These are phyloP conservation scores for Datura wrightii DNA, from an alignment of 257 asterid genomes.

Conservation along the genomic window DNA sequence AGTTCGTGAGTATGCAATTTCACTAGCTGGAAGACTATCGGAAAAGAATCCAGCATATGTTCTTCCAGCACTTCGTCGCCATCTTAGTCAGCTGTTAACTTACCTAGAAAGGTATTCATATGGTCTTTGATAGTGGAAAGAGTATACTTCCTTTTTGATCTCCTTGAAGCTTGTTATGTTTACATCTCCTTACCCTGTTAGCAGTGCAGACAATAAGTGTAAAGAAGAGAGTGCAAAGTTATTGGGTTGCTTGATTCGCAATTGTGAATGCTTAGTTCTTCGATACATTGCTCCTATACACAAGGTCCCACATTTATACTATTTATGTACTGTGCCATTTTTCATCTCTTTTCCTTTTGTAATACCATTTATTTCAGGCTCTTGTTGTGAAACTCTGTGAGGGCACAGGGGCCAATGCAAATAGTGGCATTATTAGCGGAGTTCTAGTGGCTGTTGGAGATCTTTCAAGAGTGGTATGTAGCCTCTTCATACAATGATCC, in stretches of 20 bases:
- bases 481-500: conserved; percentile 33
- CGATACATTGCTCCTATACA: conserved; percentile 97
- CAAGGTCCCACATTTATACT: conserved; percentile 63
- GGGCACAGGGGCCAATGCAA: conserved; percentile 93
- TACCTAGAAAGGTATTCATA: conserved; percentile 83
- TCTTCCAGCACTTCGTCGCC: conserved; percentile 99
- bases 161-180: conserved; percentile 34
- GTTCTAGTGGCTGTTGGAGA: conserved; percentile 99
- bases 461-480: conserved; percentile 98
- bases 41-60: conserved; percentile 99
- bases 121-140: conserved; percentile 24
- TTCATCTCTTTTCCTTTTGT: conserved; percentile 35
- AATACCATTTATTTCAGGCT: conserved; percentile 64
- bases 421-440: conserved; percentile 95
- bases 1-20: conserved; percentile 91
- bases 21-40: conserved; percentile 95
- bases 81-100: conserved; percentile 92
- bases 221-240: conserved; percentile 98
- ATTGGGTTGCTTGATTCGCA: conserved; percentile 98
- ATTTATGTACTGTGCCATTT: not conserved
- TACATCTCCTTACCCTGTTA: conserved; percentile 47
- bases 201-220: conserved; percentile 98
- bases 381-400: conserved; percentile 86
- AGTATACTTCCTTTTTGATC: conserved; percentile 32
- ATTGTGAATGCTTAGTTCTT: conserved; percentile 87